Evolutionary conservation across 768 basidiomycete genomes (phyloP).

Genomic region (Boletales sp.): DNA sequence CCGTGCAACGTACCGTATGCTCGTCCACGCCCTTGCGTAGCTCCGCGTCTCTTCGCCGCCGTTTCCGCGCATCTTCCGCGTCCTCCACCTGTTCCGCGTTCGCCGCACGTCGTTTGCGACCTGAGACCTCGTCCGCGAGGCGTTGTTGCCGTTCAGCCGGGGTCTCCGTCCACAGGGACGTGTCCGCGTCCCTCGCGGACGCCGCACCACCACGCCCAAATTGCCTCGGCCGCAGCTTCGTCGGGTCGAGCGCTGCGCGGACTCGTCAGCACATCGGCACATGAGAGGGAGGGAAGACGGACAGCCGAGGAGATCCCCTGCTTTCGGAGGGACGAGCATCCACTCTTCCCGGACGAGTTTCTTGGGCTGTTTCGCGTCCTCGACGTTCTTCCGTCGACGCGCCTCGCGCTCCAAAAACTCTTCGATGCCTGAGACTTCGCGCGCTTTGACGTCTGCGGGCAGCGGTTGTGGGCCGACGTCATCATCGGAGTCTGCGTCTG

Average conservation of each 20-base stretch:
- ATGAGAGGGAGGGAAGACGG: constrained; percentile 27
- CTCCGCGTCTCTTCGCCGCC: constrained; percentile 62
- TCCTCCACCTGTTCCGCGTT: constrained; percentile 45
- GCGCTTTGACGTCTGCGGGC: constrained; percentile 37
- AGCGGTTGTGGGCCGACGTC: constrained; percentile 85
- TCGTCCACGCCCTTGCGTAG: constrained; percentile 72
- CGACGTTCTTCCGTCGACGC: constrained; percentile 62
- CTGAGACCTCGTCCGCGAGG: constrained; percentile 91
- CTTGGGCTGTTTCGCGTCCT: constrained; percentile 81
- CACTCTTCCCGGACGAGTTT: constrained; percentile 85
- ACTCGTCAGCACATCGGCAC: background rate
- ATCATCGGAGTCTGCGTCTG: constrained; percentile 64
- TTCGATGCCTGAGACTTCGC: constrained; percentile 61
- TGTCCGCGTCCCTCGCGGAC: constrained; percentile 44
- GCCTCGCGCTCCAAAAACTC: constrained; percentile 88
- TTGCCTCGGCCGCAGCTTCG: constrained; percentile 75
- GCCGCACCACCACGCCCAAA: constrained; percentile 63
- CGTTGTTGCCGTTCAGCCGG: constrained; percentile 89
- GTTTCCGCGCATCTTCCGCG: constrained; percentile 42
- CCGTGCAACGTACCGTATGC: constrained; percentile 57
- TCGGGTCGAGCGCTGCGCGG: constrained; percentile 74
- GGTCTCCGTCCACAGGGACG: constrained; percentile 94
- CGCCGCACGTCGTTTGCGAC: constrained; percentile 74
- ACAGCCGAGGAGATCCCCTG: constrained; percentile 78
- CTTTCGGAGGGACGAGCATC: constrained; percentile 94